These are phyloP conservation scores for Curvularia verruculosa DNA, from an alignment of 2,329 filamentous ascomycete species.

Conservation along the genomic window DNA sequence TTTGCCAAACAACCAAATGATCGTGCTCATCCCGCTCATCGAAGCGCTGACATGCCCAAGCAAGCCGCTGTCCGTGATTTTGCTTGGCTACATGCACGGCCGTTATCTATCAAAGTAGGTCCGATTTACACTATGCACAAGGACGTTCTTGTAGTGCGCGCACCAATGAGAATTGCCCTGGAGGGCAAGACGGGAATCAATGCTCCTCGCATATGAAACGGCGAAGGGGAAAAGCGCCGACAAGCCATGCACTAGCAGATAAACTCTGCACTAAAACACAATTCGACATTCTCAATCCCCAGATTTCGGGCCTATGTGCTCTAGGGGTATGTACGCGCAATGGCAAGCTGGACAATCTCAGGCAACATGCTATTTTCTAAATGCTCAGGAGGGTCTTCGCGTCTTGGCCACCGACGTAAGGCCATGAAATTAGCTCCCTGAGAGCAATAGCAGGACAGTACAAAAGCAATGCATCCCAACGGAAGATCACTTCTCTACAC, in stretches of 20 bases:
- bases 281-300: background rate
- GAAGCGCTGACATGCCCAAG: background rate
- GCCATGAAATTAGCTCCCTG: slow-evolving; percentile 3
- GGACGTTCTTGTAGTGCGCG: background rate
- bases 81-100: background rate
- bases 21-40: background rate
- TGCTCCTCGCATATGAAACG: slow-evolving; percentile 11
- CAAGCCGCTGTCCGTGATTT: background rate
- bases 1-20: background rate
- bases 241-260: slow-evolving; percentile 1
- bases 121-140: background rate
- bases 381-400: background rate
- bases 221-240: slow-evolving; percentile 11
- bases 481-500: background rate
- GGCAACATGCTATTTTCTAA: background rate
- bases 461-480: slow-evolving; percentile 3
- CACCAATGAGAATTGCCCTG: slow-evolving; percentile 7
- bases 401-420: slow-evolving; percentile 12
- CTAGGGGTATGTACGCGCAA: background rate
- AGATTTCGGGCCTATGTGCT: slow-evolving; percentile 10
- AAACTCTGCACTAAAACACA: slow-evolving; percentile 9
- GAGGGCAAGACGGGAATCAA: slow-evolving; percentile 1
- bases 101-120: slow-evolving; percentile 3
- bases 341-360: background rate
- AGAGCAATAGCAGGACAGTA: background rate